Evolutionary conservation across 2,329 filamentous ascomycete species (phyloP).

Genomic region (Dissoconium aciculare): DNA sequence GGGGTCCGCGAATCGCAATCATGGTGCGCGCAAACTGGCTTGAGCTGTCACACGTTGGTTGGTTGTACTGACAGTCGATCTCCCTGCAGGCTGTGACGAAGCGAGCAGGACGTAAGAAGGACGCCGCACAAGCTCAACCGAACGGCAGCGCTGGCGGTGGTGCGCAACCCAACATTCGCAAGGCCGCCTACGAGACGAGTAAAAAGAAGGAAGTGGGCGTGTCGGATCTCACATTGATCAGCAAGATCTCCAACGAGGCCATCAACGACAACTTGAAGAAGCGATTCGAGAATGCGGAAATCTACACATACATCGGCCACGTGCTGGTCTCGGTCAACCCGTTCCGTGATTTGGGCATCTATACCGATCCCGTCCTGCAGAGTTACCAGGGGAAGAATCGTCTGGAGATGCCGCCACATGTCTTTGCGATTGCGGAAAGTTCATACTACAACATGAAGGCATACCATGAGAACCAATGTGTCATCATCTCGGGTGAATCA

Average conservation of each 20-base stretch:
- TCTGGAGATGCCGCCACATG: constrained; percentile 71
- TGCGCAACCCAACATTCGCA: constrained; percentile 62
- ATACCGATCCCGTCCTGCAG: constrained; percentile 84
- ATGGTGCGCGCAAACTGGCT: too few relatives aligned
- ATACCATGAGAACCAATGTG: constrained; percentile 97
- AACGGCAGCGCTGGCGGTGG: constrained; percentile 26
- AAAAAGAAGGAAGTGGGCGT: constrained; percentile 99
- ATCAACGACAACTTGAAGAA: constrained; percentile 99
- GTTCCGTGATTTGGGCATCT: constrained; percentile 89
- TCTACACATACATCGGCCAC: constrained; percentile 99
- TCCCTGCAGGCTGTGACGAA: constrained; percentile 39
- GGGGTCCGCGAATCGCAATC: too few relatives aligned
- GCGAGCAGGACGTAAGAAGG: constrained; percentile 44
- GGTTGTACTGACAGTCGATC: neutral
- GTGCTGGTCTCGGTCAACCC: constrained; percentile 98
- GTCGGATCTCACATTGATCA: constrained; percentile 90
- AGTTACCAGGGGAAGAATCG: constrained; percentile 96
- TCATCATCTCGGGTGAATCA: constrained; percentile 97
- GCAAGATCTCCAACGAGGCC: constrained; percentile 96
- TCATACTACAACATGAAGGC: constrained; percentile 99
- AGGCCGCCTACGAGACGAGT: constrained; percentile 84
- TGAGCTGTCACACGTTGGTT: too few relatives aligned
- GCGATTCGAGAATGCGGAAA: constrained; percentile 91
- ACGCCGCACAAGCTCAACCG: constrained; percentile 29
- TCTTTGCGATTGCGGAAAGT: constrained; percentile 93